phyloP scores from a whole-genome alignment of 805 yeast genomes.

The Ogataea pini region DNA sequence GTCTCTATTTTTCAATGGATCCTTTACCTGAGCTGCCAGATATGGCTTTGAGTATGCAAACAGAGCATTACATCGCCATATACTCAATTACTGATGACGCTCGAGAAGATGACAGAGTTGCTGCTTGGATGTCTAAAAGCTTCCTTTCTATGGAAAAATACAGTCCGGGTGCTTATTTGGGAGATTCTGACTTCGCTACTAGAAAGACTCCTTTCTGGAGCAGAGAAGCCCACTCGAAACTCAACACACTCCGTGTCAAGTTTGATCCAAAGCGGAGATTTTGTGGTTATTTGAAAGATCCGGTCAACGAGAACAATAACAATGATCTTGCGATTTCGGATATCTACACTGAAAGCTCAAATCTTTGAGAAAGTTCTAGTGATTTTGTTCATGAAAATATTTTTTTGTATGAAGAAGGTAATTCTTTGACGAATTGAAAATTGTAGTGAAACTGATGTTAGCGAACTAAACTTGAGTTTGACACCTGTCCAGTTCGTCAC shows the following conservation, averaged over 20 bases:
- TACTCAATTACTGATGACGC: conserved; percentile 9
- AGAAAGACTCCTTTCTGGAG: conserved; percentile 13
- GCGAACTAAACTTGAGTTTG: too few relatives aligned
- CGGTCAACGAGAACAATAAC: conserved; percentile 7
- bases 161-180: conserved; percentile 13
- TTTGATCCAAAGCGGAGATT: conserved; percentile 10
- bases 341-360: conserved; percentile 2
- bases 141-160: conserved; percentile 9
- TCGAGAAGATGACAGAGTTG: conserved; percentile 9
- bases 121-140: conserved; percentile 13
- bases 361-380: too few relatives aligned
- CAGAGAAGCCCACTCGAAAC: conserved; percentile 8
- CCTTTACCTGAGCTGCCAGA: conserved; percentile 12
- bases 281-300: conserved; percentile 12
- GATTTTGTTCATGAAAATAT: too few relatives aligned
- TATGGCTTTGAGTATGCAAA: conserved; percentile 14
- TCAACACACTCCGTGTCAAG: conserved; percentile 8
- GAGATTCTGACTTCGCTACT: conserved; percentile 14
- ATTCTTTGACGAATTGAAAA: too few relatives aligned
- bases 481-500: too few relatives aligned
- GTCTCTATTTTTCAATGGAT: conserved; percentile 15
- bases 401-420: too few relatives aligned
- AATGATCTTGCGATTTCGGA: conserved; percentile 8
- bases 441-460: too few relatives aligned
- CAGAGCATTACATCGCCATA: conserved; percentile 13